Base-by-base conservation (phyloP, 192 early-diverging fungal species). In the Spizellomyces punctatus region DNA sequence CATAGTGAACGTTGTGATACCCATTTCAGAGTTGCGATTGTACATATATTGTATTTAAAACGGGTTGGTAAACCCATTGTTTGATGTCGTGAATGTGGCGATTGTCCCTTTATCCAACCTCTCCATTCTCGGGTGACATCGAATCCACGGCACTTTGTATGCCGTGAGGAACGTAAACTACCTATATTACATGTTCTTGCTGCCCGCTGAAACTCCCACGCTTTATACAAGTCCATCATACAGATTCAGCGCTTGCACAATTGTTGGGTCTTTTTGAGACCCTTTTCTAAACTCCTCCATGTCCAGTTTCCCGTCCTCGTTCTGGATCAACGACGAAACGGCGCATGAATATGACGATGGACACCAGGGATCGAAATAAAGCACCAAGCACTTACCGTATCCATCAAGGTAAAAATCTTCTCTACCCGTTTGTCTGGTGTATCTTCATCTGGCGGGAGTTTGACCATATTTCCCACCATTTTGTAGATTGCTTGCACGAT, bases 401-500 rank as follows among this genome's bases (percentile, higher is more conserved):
- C 94, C 94, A 98, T 95, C 54, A 93, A 68, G 22, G 85, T 76
- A 81, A 96, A 95, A 56, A 98, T 71, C 66, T 98, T 98, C 46
- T 90, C 84, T 9, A 96, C 95, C 14, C 94, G 86, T 76, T 94
- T 93, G 67, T 94, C 89, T 5, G 94, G 91, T 21, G 94, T 95
- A 71, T 93, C 92, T 74, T 98, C 95, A 79, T 98, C 95, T 46
- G 86, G 81, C 46, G 94, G 92, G 66, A 96, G 79, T 71, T 94
- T 92, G 47, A 93, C 90, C 90, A 93, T 95, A 74, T 86, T 91
- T 6, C 93, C 94, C 0, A 98, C 93, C 92, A 95, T 95, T 65
- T 90, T 91, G 79, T 96, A 98, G 63, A 98, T 95, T 9, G 95
- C 92, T 64, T 94, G 91, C n/a, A 96, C 94, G 58, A 98, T 93